These are phyloP conservation scores for Aspergillus olivimuriae DNA, from an alignment of 495 filamentous ascomycete genomes.

Conservation along the genomic window DNA sequence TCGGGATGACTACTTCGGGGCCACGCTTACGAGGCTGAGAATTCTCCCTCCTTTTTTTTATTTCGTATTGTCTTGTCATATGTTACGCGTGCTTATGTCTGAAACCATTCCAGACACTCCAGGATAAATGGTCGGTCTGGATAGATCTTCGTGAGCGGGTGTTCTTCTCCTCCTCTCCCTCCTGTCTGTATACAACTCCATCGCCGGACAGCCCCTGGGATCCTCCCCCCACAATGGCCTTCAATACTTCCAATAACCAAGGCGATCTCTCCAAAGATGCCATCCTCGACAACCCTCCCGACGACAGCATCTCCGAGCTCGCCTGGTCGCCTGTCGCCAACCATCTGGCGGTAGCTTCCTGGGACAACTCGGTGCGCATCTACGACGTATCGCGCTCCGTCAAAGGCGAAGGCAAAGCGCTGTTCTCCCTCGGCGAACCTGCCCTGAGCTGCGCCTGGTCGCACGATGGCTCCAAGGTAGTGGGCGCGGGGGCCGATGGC, in stretches of 20 bases:
- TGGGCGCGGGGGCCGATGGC: conserved; percentile 81
- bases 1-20: no score
- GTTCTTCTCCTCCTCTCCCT: no score
- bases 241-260: conserved; percentile 69
- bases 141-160: no score
- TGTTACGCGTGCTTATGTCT: no score
- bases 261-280: conserved; percentile 91
- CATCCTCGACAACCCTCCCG: conserved; percentile 63
- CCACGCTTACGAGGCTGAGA: no score
- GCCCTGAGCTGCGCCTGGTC: conserved; percentile 78
- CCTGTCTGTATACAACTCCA: no score
- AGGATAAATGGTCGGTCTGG: no score
- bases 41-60: no score
- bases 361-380: conserved; percentile 92
- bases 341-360: conserved; percentile 77
- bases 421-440: conserved; percentile 70
- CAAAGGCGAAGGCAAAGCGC: conserved; percentile 66
- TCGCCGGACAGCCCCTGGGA: no score
- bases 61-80: no score
- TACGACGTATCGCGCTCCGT: conserved; percentile 74
- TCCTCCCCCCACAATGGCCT: no score
- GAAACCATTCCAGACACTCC: no score
- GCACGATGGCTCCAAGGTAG: conserved; percentile 67
- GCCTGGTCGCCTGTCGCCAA: conserved; percentile 72
- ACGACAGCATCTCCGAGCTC: conserved; percentile 81